Evolutionary conservation across 2,329 filamentous ascomycete genomes (phyloP).

Genomic region (Purpureocillium takamizusanense): DNA sequence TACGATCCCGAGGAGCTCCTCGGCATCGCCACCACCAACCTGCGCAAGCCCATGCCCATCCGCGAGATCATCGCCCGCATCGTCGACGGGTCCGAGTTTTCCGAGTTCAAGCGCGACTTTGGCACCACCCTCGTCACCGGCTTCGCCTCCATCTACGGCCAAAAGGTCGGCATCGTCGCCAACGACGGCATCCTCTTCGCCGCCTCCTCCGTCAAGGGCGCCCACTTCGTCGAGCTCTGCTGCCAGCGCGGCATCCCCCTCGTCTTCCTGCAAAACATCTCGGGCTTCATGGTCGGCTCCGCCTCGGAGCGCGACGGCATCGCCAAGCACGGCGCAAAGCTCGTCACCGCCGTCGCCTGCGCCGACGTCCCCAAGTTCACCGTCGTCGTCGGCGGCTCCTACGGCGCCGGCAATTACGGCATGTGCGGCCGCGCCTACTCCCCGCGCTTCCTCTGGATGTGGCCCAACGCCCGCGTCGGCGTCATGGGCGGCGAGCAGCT

Average conservation of each 20-base stretch:
- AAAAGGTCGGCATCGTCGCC: constrained; percentile 84
- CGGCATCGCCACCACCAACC: constrained; percentile 84
- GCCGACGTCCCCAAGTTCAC: constrained; percentile 95
- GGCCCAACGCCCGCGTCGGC: constrained; percentile 92
- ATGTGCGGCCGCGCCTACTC: constrained; percentile 95
- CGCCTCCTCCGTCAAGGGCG: constrained; percentile 80
- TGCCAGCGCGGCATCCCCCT: constrained; percentile 81
- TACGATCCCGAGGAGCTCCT: constrained; percentile 72
- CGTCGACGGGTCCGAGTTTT: constrained; percentile 81
- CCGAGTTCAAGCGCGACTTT: constrained; percentile 91
- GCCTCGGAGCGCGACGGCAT: constrained; percentile 92
- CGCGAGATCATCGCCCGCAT: constrained; percentile 89
- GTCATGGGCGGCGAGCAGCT: constrained; percentile 96
- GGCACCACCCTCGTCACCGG: constrained; percentile 85
- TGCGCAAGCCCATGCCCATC: constrained; percentile 75
- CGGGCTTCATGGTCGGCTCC: constrained; percentile 94
- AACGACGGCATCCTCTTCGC: constrained; percentile 96
- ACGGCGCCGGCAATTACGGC: constrained; percentile 93
- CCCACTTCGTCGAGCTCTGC: constrained; percentile 95
- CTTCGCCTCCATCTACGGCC: constrained; percentile 82
- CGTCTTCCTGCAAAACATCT: constrained; percentile 93
- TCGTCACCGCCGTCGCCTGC: constrained; percentile 90
- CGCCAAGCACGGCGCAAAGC: constrained; percentile 94
- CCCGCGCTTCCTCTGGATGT: constrained; percentile 91
- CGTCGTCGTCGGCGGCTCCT: constrained; percentile 86